Percentiles rank a stretch among this genome's conserved stretches.
Conservation (phyloP, 2,329 filamentous ascomycete species). For the Trichoderma polysporum region DNA sequence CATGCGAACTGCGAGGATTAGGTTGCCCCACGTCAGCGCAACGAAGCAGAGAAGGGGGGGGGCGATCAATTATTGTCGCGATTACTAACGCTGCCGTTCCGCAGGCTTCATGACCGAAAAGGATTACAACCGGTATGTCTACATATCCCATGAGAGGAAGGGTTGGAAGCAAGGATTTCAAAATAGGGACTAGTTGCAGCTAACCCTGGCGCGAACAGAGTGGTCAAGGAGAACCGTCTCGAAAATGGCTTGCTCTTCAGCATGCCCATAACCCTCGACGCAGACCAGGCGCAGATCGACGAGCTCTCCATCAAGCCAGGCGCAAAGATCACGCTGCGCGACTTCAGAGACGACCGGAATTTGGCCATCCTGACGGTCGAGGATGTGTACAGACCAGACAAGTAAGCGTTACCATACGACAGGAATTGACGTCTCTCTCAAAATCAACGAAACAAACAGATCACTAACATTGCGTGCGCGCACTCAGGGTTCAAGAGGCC, state of each 20-base stretch:
- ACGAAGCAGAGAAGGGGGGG: background rate
- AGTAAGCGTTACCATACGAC: constrained; percentile 57
- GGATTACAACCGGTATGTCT: constrained; percentile 84
- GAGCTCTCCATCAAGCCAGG: constrained; percentile 74
- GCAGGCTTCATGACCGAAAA: constrained; percentile 94
- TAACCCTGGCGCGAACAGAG: constrained; percentile 50
- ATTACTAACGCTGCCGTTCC: background rate
- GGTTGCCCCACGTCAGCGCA: background rate
- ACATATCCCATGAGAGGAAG: background rate
- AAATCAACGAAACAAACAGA: background rate
- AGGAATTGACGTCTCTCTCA: background rate
- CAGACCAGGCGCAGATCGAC: constrained; percentile 72
- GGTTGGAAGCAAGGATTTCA: no score
- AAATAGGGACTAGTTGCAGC: background rate
- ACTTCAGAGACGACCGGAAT: constrained; percentile 95
- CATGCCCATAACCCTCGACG: constrained; percentile 95
- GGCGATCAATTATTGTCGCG: background rate
- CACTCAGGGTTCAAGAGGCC: constrained; percentile 78
- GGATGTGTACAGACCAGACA: constrained; percentile 93
- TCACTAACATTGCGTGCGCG: background rate
- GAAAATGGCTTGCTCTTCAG: constrained; percentile 87
- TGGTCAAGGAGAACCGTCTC: constrained; percentile 85
- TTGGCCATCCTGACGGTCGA: constrained; percentile 94
- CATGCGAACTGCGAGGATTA: background rate
- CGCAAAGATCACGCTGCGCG: constrained; percentile 80